Conservation (phyloP, 768 basidiomycete species). For the Ramaria rubella region DNA sequence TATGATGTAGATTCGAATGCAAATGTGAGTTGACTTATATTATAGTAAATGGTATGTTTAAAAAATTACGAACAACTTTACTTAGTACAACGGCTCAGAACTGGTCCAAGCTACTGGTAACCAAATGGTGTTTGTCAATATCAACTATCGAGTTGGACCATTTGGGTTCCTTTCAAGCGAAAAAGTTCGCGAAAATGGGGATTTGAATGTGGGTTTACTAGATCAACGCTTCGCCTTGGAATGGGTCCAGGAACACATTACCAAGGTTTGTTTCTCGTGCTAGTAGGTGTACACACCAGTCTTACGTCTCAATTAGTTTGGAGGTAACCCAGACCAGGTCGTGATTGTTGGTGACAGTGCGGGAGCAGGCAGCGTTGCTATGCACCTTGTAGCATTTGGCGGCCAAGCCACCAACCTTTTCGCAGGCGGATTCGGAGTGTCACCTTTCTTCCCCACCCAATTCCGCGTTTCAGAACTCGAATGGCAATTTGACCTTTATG, state of each 20-base stretch:
- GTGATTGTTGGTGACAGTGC: conserved; percentile 13
- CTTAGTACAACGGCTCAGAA: conserved; percentile 13
- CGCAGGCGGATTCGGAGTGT: conserved; percentile 8
- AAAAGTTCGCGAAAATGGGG: conserved; percentile 30
- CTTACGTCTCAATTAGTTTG: no score
- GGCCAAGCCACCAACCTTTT: conserved; percentile 11
- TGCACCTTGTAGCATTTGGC: conserved; percentile 12
- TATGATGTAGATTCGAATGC: conserved; percentile 6
- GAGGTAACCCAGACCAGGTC: conserved; percentile 14
- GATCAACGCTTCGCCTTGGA: conserved; percentile 37
- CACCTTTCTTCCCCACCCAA: conserved; percentile 11
- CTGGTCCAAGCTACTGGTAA: conserved; percentile 10
- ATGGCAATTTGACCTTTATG: conserved; percentile 12
- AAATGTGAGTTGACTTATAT: conserved; percentile 1
- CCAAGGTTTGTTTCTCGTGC: conserved; percentile 23
- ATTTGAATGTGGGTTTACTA: conserved; percentile 34
- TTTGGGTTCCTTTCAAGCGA: conserved; percentile 28
- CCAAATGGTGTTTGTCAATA: conserved; percentile 13
- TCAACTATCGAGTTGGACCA: conserved; percentile 14
- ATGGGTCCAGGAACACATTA: conserved; percentile 36
- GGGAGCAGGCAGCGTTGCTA: conserved; percentile 14
- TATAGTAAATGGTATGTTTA: background rate
- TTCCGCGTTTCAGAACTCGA: conserved; percentile 4
- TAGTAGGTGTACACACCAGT: no score
- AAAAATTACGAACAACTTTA: no score